Conservation (phyloP, 768 basidiomycete genomes). For the button mushroom (Agaricus bisporus) region DNA sequence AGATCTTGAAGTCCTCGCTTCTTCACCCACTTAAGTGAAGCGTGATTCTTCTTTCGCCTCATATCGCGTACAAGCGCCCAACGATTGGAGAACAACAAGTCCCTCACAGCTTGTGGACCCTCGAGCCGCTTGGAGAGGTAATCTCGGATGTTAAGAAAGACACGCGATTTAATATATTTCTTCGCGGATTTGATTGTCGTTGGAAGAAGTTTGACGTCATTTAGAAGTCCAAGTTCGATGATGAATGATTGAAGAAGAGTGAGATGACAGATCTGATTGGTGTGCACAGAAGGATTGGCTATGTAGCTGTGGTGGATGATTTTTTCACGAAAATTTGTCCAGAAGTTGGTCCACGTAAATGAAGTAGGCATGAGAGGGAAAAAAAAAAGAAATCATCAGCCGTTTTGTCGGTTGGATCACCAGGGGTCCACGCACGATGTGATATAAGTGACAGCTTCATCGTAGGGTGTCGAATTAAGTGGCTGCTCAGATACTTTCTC, state of each 20-base stretch:
- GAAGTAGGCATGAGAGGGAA: neutral
- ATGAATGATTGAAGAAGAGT: conserved; percentile 68
- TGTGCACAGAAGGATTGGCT: conserved; percentile 38
- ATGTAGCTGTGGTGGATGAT: conserved; percentile 36
- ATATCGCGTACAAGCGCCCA: conserved; percentile 59
- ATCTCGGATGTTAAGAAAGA: conserved; percentile 67
- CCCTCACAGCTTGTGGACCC: conserved; percentile 55
- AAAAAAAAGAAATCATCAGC: conserved; percentile 1
- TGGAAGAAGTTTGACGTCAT: conserved; percentile 40
- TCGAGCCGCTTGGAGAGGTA: conserved; percentile 62
- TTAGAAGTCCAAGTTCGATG: conserved; percentile 65
- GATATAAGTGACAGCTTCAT: conserved; percentile 56
- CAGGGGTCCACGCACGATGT: conserved; percentile 42
- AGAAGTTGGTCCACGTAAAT: neutral
- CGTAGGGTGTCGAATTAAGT: conserved; percentile 33
- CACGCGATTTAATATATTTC: conserved; percentile 56
- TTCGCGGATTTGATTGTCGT: conserved; percentile 60
- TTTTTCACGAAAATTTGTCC: neutral
- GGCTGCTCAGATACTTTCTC: conserved; percentile 23
- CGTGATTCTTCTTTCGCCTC: conserved; percentile 35
- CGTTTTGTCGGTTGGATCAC: neutral
- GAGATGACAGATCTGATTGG: conserved; percentile 42
- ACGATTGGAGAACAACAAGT: conserved; percentile 57
- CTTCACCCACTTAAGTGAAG: conserved; percentile 56
- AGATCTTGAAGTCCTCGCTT: conserved; percentile 57